Evolutionary conservation across 2,329 filamentous ascomycete species (phyloP).

Genomic region (Nemania abortiva): DNA sequence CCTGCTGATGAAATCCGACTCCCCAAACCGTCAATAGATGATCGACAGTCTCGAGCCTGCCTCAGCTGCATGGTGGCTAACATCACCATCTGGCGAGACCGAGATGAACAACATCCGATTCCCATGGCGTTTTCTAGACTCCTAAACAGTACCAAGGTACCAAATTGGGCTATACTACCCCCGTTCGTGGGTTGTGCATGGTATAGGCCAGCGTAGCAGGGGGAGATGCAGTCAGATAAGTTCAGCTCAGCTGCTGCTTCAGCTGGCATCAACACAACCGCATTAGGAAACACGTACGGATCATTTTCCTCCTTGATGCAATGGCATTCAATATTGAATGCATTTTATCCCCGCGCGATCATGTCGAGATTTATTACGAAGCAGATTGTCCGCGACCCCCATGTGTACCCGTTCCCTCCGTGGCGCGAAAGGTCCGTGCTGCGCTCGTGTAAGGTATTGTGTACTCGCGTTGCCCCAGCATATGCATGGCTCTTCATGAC

Average conservation of each 20-base stretch:
- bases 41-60: background rate
- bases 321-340: slow-evolving; percentile 20
- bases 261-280: slow-evolving; percentile 25
- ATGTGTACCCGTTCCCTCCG: background rate
- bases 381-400: background rate
- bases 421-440: background rate
- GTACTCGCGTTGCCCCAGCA: background rate
- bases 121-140: slow-evolving; percentile 3
- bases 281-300: slow-evolving; percentile 22
- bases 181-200: background rate
- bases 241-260: slow-evolving; percentile 21
- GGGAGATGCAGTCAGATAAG: background rate
- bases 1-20: background rate
- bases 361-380: background rate
- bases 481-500: background rate
- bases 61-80: background rate
- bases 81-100: slow-evolving; percentile 1
- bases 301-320: background rate
- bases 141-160: background rate
- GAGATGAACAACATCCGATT: background rate
- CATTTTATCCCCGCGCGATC: background rate
- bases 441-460: background rate
- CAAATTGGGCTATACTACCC: background rate
- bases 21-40: background rate
- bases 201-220: background rate